Conservation (phyloP, 768 basidiomycete species). For the Tricholoma sp. region DNA sequence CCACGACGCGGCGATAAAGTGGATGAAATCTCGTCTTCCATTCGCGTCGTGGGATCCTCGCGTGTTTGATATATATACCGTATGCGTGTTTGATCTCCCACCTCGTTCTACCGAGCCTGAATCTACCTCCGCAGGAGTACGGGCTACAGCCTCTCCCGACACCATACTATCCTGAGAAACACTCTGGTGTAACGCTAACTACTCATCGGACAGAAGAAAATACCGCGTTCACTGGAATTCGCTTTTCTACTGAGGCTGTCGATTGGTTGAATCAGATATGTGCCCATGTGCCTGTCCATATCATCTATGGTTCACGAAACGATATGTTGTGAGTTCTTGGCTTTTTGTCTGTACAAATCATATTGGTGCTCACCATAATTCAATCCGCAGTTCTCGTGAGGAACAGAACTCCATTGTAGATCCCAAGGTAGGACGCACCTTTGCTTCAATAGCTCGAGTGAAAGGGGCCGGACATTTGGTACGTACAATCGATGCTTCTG, state of each 20-base stretch:
- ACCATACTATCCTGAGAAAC: conserved; percentile 22
- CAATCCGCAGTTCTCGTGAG: conserved; percentile 15
- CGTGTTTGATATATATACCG: conserved; percentile 21
- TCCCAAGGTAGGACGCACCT: conserved; percentile 19
- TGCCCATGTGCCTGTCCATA: conserved; percentile 20
- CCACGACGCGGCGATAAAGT: conserved; percentile 17
- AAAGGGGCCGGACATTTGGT: conserved; percentile 28
- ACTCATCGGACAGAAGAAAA: conserved; percentile 22
- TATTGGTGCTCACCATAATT: neutral
- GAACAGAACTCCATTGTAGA: conserved; percentile 22
- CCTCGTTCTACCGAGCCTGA: neutral
- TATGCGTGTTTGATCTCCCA: conserved; percentile 6
- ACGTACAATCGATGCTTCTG: neutral
- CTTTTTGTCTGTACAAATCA: neutral
- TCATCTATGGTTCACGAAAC: conserved; percentile 24
- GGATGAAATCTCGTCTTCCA: conserved; percentile 19
- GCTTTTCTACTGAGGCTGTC: conserved; percentile 17
- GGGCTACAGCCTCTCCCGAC: conserved; percentile 23
- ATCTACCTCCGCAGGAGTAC: conserved; percentile 15
- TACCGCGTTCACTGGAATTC: conserved; percentile 20
- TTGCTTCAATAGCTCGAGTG: conserved; percentile 22
- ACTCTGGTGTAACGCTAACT: conserved; percentile 20
- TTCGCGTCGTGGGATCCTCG: conserved; percentile 22
- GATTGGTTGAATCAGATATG: conserved; percentile 24
- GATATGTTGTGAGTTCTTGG: conserved; percentile 24